phyloP scores from a whole-genome alignment of 2,329 filamentous ascomycete species.

The Colletotrichum zoysiae region DNA sequence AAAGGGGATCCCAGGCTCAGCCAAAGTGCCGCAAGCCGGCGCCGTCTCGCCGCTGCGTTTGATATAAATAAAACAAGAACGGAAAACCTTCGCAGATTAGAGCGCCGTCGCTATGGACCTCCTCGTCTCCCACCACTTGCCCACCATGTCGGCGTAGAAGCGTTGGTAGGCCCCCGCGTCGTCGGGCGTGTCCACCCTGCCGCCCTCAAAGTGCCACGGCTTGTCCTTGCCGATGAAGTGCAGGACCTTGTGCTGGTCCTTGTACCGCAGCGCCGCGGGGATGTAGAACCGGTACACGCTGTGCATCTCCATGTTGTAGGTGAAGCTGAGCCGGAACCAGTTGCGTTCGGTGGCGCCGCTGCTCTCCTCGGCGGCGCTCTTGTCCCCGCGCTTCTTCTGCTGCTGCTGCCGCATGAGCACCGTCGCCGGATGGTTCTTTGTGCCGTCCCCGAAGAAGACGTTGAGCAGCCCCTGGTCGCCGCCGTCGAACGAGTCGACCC shows the following conservation, averaged over 20 bases:
- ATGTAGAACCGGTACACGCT: constrained; percentile 44
- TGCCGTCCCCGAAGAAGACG: constrained; percentile 66
- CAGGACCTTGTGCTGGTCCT: constrained; percentile 66
- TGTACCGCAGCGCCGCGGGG: constrained; percentile 43
- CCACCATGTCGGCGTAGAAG: constrained; percentile 44
- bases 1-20: neutral
- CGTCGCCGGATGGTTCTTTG: constrained; percentile 53
- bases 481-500: constrained; percentile 79
- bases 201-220: constrained; percentile 65
- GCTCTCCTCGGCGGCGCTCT: neutral
- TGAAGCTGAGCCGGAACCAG: constrained; percentile 44
- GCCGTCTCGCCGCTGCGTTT: neutral
- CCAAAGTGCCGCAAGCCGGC: neutral
- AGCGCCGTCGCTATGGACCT: constrained; percentile 19
- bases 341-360: constrained; percentile 40
- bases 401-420: constrained; percentile 6
- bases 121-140: constrained; percentile 43
- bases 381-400: neutral
- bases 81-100: neutral
- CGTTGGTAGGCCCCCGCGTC: constrained; percentile 36
- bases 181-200: constrained; percentile 27
- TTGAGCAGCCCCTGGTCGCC: constrained; percentile 79
- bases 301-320: constrained; percentile 46
- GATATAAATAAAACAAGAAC: neutral
- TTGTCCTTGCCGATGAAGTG: constrained; percentile 79